Conservation (phyloP, 2,329 filamentous ascomycete genomes). For the Ceratocystis cubensis region DNA sequence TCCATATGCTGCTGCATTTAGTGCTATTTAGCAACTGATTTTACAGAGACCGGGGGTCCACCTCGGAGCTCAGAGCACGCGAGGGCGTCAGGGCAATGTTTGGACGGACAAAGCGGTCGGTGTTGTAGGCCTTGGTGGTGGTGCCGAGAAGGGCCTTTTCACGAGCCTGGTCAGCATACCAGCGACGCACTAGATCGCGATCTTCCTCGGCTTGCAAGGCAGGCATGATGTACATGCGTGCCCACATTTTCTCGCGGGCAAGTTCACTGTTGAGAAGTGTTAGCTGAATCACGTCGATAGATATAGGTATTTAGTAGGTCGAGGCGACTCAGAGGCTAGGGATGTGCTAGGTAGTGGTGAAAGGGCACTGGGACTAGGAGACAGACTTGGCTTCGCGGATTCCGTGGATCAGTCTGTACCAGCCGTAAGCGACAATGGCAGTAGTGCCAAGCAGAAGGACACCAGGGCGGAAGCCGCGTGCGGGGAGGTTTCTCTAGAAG, state of each 20-base stretch:
- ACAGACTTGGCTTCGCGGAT: slow-evolving; percentile 84
- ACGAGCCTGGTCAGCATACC: slow-evolving; percentile 73
- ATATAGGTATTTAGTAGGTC: background rate
- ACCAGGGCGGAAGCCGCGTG: slow-evolving; percentile 75
- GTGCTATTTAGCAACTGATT: background rate
- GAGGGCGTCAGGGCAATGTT: slow-evolving; percentile 19
- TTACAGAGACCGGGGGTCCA: slow-evolving; percentile 6
- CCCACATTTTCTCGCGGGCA: slow-evolving; percentile 95
- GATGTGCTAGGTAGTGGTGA: background rate
- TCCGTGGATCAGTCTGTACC: slow-evolving; percentile 72
- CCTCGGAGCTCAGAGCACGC: background rate
- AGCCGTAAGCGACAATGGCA: slow-evolving; percentile 74
- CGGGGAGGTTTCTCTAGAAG: slow-evolving; percentile 73
- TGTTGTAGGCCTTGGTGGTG: slow-evolving; percentile 75
- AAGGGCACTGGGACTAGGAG: background rate
- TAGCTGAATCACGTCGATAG: background rate
- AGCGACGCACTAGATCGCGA: slow-evolving; percentile 78
- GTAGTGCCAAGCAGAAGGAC: slow-evolving; percentile 66
- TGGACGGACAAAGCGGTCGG: slow-evolving; percentile 55
- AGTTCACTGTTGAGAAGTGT: slow-evolving; percentile 55
- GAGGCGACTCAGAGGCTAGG: background rate
- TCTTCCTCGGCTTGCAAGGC: slow-evolving; percentile 93
- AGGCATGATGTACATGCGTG: slow-evolving; percentile 86
- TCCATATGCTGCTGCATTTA: background rate
- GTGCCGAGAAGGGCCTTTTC: slow-evolving; percentile 84